Evolutionary conservation across 257 asterid genomes (phyloP), one percentile per base, ranked within the genome.

Genomic region (Fraxinus cuspidata): DNA sequence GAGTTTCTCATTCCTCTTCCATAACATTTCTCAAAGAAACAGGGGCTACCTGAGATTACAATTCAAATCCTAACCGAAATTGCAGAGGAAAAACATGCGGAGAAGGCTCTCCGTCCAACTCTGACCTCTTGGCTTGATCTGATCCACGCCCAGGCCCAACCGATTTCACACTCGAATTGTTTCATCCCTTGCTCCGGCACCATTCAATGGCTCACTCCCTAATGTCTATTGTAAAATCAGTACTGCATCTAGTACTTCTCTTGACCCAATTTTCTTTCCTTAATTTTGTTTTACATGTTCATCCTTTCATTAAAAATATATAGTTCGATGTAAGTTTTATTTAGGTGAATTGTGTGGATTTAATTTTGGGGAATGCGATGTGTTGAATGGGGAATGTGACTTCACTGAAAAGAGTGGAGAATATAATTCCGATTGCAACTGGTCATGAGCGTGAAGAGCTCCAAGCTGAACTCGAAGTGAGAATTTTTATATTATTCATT

Each of bases 361-460:
- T 15, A 7, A 67, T 71, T 79, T 75, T 8, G 40, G 71, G 69
- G 47, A 31, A 31, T 37, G 56, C 27, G 35, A 79, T 79, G 19
- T 66, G 73, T 67, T 56, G 25, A 75, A 75, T 79, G 42, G 90
- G 76, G 74, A 83, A 65, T 86, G 80, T 85, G 74, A 71, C 83
- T 77, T 32, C 87, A 60, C 75, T 87, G 37, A 79, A 81, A 58
- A 84, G 85, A 72, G 88, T 82, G 12, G 90, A 89, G 81, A 87
- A 89, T 75, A 75, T 87, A 23, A 83, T 87, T 83, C 88, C 94
- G 42, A 86, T 89, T 68, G 92, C 89, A 70, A 89, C 92, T 75
- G 94, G 94, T 5, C 91, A 89, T 66, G 92, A 89, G 83, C 89
- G 92, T 13, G 94, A 87, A 77, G 94, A 87, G 84, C 84, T 87